phyloP scores from a whole-genome alignment of 148 eudicot species.

The Tetragonia tetragonoides region DNA sequence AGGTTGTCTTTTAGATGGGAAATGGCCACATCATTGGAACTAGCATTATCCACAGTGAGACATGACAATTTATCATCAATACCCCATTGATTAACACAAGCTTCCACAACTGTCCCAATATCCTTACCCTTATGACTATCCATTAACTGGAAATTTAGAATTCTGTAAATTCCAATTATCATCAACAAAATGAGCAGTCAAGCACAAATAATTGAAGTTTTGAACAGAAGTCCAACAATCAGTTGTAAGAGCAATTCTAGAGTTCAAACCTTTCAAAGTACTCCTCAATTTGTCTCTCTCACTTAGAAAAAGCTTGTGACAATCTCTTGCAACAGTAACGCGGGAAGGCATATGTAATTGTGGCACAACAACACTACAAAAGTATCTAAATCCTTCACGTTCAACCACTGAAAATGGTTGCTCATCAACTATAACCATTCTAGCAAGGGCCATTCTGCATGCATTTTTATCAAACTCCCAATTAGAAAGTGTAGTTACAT shows the following conservation, averaged over 20 bases:
- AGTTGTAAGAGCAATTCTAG: neutral
- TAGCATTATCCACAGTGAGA: constrained; percentile 2
- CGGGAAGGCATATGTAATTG: neutral
- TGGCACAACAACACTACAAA: neutral
- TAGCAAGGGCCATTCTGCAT: neutral
- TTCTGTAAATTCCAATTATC: constrained; percentile 3
- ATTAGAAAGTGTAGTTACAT: neutral
- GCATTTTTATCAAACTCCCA: neutral
- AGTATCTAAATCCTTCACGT: neutral
- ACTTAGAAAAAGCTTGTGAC: neutral
- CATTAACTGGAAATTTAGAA: constrained; percentile 4
- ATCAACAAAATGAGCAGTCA: constrained; percentile 13
- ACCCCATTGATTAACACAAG: constrained; percentile 2
- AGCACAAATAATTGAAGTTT: neutral
- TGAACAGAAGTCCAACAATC: constrained; percentile 12
- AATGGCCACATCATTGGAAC: constrained; percentile 5
- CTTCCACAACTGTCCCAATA: neutral
- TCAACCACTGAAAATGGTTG: constrained; percentile 4
- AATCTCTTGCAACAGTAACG: constrained; percentile 3
- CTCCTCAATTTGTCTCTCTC: neutral
- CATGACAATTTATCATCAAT: neutral
- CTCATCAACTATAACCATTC: constrained; percentile 17
- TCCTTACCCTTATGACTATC: constrained; percentile 3
- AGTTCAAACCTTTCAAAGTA: neutral
- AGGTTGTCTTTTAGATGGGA: neutral